A percentile compares a stretch with the other conserved stretches of the same genome.
Conservation (phyloP, 106 monocot species). For the Dioscorea dumetorum region DNA sequence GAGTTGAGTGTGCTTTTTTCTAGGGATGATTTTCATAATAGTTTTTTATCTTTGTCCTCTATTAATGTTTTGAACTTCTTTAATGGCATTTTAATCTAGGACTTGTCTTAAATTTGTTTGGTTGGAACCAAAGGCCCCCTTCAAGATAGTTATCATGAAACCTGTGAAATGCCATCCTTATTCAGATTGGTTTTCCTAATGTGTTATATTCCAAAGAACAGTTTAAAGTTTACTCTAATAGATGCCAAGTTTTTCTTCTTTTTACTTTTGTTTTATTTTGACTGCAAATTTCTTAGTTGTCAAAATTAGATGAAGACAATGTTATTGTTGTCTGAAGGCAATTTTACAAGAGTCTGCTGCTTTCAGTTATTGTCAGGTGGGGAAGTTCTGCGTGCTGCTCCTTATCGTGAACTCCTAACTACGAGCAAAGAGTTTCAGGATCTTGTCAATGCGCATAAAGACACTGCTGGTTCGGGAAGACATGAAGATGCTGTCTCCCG, state of each 20-base stretch:
- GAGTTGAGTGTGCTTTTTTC: background rate
- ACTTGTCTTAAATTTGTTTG: background rate
- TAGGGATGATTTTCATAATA: too few relatives aligned
- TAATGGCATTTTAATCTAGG: too few relatives aligned
- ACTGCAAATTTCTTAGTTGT: too few relatives aligned
- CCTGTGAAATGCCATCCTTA: too few relatives aligned
- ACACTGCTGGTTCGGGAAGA: slow-evolving; percentile 41
- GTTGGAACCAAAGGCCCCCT: background rate
- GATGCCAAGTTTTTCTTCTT: background rate
- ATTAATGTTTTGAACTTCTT: too few relatives aligned
- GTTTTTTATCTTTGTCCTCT: too few relatives aligned
- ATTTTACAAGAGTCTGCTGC: too few relatives aligned
- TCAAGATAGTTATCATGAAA: background rate
- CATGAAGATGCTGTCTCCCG: slow-evolving; percentile 12
- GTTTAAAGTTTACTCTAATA: background rate
- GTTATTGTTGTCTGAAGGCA: too few relatives aligned
- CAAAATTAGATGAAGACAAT: too few relatives aligned
- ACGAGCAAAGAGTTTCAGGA: slow-evolving; percentile 66
- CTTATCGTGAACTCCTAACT: slow-evolving; percentile 51
- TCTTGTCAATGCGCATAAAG: slow-evolving; percentile 84
- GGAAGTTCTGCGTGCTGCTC: slow-evolving; percentile 39
- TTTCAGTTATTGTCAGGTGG: slow-evolving; percentile 87
- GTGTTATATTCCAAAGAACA: too few relatives aligned
- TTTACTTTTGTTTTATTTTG: too few relatives aligned
- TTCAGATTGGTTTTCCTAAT: too few relatives aligned